Evolutionary conservation across 768 basidiomycete genomes (phyloP), one percentile per base, ranked within the genome.

Genomic region (Boletus vermiculosoides): DNA sequence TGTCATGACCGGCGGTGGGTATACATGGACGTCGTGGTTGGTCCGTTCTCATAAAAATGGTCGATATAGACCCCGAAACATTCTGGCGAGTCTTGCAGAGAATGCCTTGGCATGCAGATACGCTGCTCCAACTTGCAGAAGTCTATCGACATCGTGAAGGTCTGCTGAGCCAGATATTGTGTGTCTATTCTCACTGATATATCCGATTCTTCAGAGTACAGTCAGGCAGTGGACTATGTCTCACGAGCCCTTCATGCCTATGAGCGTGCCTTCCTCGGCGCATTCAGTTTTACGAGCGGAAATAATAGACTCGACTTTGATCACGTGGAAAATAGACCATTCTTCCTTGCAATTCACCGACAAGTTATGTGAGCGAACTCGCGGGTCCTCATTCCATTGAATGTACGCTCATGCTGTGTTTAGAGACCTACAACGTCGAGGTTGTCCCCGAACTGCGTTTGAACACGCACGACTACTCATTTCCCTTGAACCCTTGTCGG

Each of bases 181-280:
- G 20, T 37, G 16, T 34, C 30, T 9, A 13, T 41, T 22, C 40
- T 57, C 9, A 11, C 49, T 59, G 9, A 58, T 40, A 50, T 34
- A 44, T 44, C 22, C 15, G n/a, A 39, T 34, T 34, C 13, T 59
- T 37, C 53, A 92, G 94, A 97, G 67, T 84, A 94, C 64, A 80
- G 87, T 37, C 83, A 87, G 52, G 92, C 93, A 0, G 84, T 90
- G 4, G 94, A 97, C 58, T 92, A 85, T 64, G 84, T 94, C n/a
- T 90, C 93, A 54, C 83, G 94, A n/a, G 90, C 95, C 0, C 71
- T 99, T 16, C 98, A 95, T 74, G 86, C 94, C 0, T 97, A 95
- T 59, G 95, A 98, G 65, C 84, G 94, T 13, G 85, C 90, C 12
- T 90, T 98, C 62, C 81, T 93, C 16, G 92, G 94, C 3, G 77